Evolutionary conservation across 148 eudicot species (phyloP), one percentile per base, ranked within the genome.

Genomic region (Mesembryanthemum crystallinum): DNA sequence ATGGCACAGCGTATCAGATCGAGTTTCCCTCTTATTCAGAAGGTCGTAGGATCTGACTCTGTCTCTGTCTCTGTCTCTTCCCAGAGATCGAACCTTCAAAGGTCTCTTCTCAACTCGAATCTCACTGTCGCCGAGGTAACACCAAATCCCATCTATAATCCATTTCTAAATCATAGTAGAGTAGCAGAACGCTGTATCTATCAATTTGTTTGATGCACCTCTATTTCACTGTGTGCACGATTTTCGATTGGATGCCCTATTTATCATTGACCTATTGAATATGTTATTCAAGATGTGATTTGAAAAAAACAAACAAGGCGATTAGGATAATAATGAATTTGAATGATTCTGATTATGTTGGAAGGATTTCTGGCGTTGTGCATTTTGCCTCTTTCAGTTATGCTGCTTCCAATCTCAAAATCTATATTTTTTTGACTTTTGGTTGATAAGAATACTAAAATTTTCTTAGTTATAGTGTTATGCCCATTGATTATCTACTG

Each of bases 1-100:
- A 85, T 89, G 90, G 84, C 87, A 37, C 82, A 86, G 69, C 98
- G 96, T 20, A 65, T 93, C 42, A 86, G 94, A 91, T 88, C 92
- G 17, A 79, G 75, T 51, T 61, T 86, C 55, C 80, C 89, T 29
- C 73, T 83, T 52, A 11, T 86, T 70, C 83, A 72, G 62, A 87
- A 73, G 42, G 64, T 71, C 64, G 51, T 81, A 9, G 77, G 76
- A 24, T 78, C 88, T 65, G 86, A 82, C 73, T 76, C 85, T 51
- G 64, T 80, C 21, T 78, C 88, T 65, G 86, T 81, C 73, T 76
- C 85, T 51, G 64, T 80, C 21, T 82, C 86, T 43, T 29, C 83
- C 9, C 80, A 78, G 42, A 76, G 85, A 82, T 89, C 90, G 24
- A 37, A 72, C 75, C 30, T 76, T 28, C 75, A 74, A 25, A 79